Evolutionary conservation across 805 yeast species (phyloP).

Genomic region (Candida lessepsii): DNA sequence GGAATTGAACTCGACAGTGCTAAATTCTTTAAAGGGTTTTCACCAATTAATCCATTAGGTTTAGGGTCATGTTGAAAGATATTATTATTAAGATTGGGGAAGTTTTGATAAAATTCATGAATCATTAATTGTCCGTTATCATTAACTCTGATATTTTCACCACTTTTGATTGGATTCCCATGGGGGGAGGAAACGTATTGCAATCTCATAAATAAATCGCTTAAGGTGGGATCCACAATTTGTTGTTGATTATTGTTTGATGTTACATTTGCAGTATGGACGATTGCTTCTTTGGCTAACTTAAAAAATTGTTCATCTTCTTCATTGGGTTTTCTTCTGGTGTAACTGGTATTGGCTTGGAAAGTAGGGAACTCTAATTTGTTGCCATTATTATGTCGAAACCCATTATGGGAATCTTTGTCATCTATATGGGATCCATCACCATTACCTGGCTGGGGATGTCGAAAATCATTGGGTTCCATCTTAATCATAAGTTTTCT

Average conservation of each 20-base stretch:
- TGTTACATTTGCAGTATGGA: constrained; percentile 39
- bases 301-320: constrained; percentile 52
- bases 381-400: constrained; percentile 1
- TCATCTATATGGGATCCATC: not conserved
- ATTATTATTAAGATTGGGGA: constrained; percentile 45
- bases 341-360: constrained; percentile 14
- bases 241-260: constrained; percentile 13
- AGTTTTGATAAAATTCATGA: constrained; percentile 39
- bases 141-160: constrained; percentile 33
- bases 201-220: constrained; percentile 54
- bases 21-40: constrained; percentile 13
- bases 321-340: constrained; percentile 13
- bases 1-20: not conserved
- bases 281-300: constrained; percentile 61
- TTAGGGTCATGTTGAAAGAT: constrained; percentile 22
- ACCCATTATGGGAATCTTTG: not conserved
- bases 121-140: constrained; percentile 43
- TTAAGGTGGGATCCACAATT: constrained; percentile 63
- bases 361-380: constrained; percentile 5
- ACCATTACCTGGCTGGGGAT: constrained; percentile 2
- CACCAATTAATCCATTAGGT: constrained; percentile 10
- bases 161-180: constrained; percentile 46
- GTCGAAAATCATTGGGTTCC: constrained; percentile 7
- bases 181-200: constrained; percentile 61
- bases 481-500: constrained; percentile 2